Evolutionary conservation across 345 rosid species (phyloP).

Genomic region (Physaria fendleri): DNA sequence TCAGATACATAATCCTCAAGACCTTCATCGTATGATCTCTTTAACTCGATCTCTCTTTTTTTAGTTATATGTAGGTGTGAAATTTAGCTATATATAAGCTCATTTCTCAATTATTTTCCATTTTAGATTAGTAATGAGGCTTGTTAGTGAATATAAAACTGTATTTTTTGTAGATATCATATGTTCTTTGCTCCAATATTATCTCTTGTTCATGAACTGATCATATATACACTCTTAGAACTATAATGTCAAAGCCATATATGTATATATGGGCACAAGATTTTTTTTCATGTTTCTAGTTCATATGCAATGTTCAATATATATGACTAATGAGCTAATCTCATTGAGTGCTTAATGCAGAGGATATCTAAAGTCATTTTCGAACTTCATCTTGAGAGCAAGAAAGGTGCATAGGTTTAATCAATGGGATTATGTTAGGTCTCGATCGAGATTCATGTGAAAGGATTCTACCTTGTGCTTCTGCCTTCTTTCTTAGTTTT

Average conservation of each 20-base stretch:
- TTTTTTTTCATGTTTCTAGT: not conserved
- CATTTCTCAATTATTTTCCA: not conserved
- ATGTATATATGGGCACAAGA: not conserved
- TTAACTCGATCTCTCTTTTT: not conserved
- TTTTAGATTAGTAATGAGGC: not conserved
- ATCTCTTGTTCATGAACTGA: not conserved
- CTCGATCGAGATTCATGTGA: too few species aligned
- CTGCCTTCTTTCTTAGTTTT: too few species aligned
- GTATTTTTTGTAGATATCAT: not conserved
- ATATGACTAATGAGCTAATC: not conserved
- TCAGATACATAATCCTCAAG: not conserved
- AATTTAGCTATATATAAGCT: not conserved
- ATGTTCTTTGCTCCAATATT: not conserved
- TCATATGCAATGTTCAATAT: not conserved
- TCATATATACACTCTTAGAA: not conserved
- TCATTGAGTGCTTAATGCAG: not conserved
- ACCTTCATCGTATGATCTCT: too few species aligned
- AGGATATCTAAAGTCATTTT: not conserved
- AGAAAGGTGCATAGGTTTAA: not conserved
- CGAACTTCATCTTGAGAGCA: not conserved
- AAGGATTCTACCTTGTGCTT: too few species aligned
- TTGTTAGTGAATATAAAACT: not conserved
- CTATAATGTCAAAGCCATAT: not conserved
- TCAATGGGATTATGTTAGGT: too few species aligned
- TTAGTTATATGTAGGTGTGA: not conserved